These are phyloP conservation scores for Leishmania mexicana DNA, from an alignment of 208 protist genomes.

Conservation along the genomic window DNA sequence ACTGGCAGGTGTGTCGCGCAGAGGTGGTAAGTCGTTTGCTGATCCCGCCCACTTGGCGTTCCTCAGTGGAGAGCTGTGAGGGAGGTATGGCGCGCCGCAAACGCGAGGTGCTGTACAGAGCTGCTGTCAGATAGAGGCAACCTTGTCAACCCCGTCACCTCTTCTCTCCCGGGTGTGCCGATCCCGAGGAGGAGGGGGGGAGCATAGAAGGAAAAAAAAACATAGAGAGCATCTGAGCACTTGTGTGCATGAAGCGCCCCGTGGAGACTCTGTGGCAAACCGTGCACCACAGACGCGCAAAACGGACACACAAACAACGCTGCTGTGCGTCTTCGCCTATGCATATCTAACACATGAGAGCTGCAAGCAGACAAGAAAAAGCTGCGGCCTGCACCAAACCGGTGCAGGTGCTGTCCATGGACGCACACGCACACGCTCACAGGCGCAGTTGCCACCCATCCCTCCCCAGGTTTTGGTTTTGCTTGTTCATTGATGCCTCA, in stretches of 20 bases:
- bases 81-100: not conserved
- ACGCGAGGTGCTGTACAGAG: not conserved
- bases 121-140: not conserved
- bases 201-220: not conserved
- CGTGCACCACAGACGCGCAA: not conserved
- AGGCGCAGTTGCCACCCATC: not conserved
- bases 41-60: conserved; percentile 11
- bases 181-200: not conserved
- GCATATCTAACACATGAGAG: not conserved
- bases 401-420: not conserved
- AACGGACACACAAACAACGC: not conserved
- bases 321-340: not conserved
- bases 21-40: not conserved
- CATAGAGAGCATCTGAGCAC: not conserved
- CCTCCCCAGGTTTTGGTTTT: not conserved
- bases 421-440: not conserved
- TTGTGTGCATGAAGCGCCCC: not conserved
- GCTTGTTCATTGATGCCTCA: conserved; percentile 5
- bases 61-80: conserved; percentile 6
- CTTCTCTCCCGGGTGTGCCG: not conserved
- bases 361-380: not conserved
- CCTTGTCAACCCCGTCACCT: not conserved
- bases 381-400: not conserved
- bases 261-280: not conserved
- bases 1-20: not conserved